phyloP scores from a whole-genome alignment of 2,329 filamentous ascomycete genomes.

The Pseudogymnoascus sp. region DNA sequence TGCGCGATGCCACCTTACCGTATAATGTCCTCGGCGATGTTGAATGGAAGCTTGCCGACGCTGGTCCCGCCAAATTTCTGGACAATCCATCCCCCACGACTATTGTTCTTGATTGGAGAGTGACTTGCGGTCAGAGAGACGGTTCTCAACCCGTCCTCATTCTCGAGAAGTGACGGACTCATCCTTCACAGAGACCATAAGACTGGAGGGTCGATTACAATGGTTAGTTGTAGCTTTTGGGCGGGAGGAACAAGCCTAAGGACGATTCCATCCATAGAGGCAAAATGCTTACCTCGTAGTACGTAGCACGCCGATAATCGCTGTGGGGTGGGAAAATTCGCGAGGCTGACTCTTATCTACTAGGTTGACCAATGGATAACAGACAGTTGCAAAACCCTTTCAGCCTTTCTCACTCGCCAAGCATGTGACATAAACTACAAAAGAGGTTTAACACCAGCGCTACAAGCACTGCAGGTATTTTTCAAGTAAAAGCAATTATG shows the following conservation, averaged over 20 bases:
- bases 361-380: not conserved
- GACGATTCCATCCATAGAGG: not conserved
- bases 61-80: slow-evolving; percentile 96
- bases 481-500: not conserved
- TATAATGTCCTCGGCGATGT: slow-evolving; percentile 66
- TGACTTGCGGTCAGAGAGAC: slow-evolving; percentile 7
- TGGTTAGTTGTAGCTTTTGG: not conserved
- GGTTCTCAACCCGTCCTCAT: slow-evolving; percentile 3
- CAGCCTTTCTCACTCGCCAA: not conserved
- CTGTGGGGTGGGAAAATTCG: slow-evolving; percentile 5
- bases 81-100: slow-evolving; percentile 59
- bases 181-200: slow-evolving; percentile 8
- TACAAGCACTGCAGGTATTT: not conserved
- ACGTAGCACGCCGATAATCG: slow-evolving; percentile 7
- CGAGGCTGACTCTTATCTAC: slow-evolving; percentile 5
- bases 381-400: not conserved
- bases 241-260: not conserved
- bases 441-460: not conserved
- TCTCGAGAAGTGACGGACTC: slow-evolving; percentile 10
- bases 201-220: not conserved
- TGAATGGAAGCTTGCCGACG: slow-evolving; percentile 83
- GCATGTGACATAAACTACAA: not conserved
- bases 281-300: slow-evolving; percentile 7
- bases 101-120: slow-evolving; percentile 26
- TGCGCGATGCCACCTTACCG: slow-evolving; percentile 34